Base-by-base conservation (phyloP, 108 stramenopile genomes). In the Pseudonitzschia pungens region DNA sequence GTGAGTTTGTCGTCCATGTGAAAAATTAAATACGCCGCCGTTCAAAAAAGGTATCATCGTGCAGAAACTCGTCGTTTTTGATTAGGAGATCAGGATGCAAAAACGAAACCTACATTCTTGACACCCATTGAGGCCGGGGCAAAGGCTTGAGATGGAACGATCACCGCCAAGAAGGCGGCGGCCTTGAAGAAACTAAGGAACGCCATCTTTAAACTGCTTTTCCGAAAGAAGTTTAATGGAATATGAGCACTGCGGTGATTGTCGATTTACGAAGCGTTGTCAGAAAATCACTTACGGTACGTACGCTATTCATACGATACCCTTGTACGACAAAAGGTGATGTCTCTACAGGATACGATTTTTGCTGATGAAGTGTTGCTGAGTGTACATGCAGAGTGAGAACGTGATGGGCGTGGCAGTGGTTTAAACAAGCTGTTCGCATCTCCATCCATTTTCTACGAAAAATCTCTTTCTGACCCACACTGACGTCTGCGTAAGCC, bases 121-220 rank as follows among this genome's bases (percentile, higher is more conserved):
- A 68, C 66, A 42, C 71, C 68, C 27, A 81, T 72, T 33, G 77
- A 65, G 20, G 53, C 65, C 15, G 83, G 83, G 5, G 70, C 73
- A 67, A 84, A 84, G 58, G 83, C 83, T 20, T 55, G 65, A 5
- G 66, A 57, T n/a, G 83, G 56, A 10, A 65, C 69, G 36, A 78
- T 28, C 8, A 69, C 77, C 29, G 73, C 62, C 43, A 81, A 51
- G 36, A 84, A 58, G 58, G 74, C 77, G 41, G 69, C 76, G 5
- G 83, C 83, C 44, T 73, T 65, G 54, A 79, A 71, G 28, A 84
- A 40, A 64, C 69, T 76, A 53, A 51, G 69, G 32, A 71, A 68
- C 68, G 76, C 83, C 77, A 83, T 79, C 33, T 18, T 71, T 21
- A 42, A 62, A 68, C 43, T 70, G 24, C 27, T 48, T 44, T 50